These are phyloP conservation scores for Aspergillus sergii DNA, from an alignment of 2,329 filamentous ascomycete genomes.

Conservation along the genomic window DNA sequence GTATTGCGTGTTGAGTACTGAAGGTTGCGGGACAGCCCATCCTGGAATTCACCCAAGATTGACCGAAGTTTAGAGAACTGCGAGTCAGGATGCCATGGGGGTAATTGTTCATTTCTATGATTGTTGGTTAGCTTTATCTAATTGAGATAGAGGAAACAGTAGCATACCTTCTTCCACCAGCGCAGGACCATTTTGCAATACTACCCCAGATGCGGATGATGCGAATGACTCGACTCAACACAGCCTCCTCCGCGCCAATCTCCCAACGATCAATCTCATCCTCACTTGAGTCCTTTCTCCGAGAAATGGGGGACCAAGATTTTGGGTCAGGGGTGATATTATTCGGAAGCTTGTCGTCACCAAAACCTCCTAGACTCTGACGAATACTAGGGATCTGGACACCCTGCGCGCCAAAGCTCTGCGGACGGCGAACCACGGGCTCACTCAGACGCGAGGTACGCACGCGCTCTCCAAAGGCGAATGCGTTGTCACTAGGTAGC, in stretches of 20 bases:
- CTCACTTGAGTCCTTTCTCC: conserved; percentile 42
- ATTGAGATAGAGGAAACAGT: conserved; percentile 2
- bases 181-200: conserved; percentile 58
- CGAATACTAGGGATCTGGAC: conserved; percentile 47
- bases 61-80: conserved; percentile 51
- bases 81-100: conserved; percentile 57
- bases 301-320: conserved; percentile 42
- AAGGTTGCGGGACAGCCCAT: conserved; percentile 54
- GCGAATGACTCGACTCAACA: conserved; percentile 58
- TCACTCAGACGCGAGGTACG: conserved; percentile 54
- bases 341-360: conserved; percentile 41
- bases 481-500: conserved; percentile 59
- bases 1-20: conserved; percentile 55
- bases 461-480: conserved; percentile 58
- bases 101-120: conserved; percentile 48
- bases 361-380: conserved; percentile 38
- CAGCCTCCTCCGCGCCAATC: conserved; percentile 55
- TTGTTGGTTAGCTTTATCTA: not conserved
- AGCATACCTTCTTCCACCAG: conserved; percentile 54
- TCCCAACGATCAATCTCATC: conserved; percentile 56
- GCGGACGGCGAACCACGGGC: conserved; percentile 39
- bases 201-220: conserved; percentile 59
- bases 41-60: conserved; percentile 53
- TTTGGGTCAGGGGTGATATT: conserved; percentile 38
- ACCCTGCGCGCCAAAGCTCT: conserved; percentile 45